These are phyloP conservation scores for Alloteropsis semialata DNA, from an alignment of 176 grass and related monocot species.

Conservation along the genomic window DNA sequence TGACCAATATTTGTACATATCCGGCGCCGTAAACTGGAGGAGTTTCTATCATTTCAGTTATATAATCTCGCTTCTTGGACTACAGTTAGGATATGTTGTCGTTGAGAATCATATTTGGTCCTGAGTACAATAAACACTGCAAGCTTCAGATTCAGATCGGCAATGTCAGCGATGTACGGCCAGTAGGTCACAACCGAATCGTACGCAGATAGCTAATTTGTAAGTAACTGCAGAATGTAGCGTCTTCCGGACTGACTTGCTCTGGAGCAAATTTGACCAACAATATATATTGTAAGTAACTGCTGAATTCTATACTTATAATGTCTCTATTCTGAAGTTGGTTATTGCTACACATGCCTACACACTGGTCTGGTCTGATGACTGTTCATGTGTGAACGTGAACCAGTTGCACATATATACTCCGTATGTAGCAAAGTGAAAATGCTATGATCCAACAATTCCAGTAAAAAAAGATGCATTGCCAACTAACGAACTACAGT, in stretches of 20 bases:
- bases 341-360: neutral
- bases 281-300: too few species aligned
- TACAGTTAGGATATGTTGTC: neutral
- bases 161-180: neutral
- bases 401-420: neutral
- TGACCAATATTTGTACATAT: constrained; percentile 20
- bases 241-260: neutral
- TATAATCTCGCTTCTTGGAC: neutral
- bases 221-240: constrained; percentile 3
- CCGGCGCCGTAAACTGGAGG: neutral
- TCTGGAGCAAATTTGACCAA: neutral
- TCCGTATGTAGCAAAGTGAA: too few species aligned
- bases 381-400: neutral
- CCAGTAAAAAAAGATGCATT: neutral
- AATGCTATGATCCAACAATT: neutral
- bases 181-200: constrained; percentile 13
- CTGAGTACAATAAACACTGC: neutral
- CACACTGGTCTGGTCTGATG: neutral
- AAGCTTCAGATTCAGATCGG: constrained; percentile 28
- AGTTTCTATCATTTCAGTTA: too few species aligned
- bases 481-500: neutral
- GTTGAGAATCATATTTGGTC: neutral
- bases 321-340: neutral
- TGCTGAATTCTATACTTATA: neutral
- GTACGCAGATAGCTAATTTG: neutral